Conservation (phyloP, 2,329 filamentous ascomycete genomes). For the Ophiobolus disseminans region DNA sequence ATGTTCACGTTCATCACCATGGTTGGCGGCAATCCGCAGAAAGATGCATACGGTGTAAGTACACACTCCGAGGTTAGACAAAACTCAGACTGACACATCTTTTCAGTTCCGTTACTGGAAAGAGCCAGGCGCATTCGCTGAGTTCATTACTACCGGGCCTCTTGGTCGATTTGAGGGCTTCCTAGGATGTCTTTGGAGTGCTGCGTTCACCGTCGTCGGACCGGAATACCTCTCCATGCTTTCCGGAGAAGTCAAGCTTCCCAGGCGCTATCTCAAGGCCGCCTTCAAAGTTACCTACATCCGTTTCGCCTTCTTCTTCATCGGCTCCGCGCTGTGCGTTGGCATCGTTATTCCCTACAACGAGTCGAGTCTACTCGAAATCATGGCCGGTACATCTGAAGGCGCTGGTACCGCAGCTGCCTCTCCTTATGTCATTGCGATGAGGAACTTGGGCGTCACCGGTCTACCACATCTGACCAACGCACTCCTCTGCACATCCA, state of each 20-base stretch:
- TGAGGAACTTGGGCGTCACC: conserved; percentile 55
- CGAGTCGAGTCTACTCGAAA: conserved; percentile 72
- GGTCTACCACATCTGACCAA: conserved; percentile 65
- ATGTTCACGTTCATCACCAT: conserved; percentile 52
- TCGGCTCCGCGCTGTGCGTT: conserved; percentile 49
- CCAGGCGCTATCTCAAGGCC: conserved; percentile 48
- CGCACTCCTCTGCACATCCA: conserved; percentile 58
- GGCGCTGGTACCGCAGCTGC: conserved; percentile 57
- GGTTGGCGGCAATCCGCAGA: conserved; percentile 51
- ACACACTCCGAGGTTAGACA: not conserved
- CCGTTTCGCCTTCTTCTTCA: conserved; percentile 53
- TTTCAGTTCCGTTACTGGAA: conserved; percentile 51
- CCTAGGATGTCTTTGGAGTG: conserved; percentile 39
- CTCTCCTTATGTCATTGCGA: conserved; percentile 67
- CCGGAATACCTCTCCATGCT: conserved; percentile 56
- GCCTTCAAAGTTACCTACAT: conserved; percentile 53
- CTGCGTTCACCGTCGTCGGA: conserved; percentile 52
- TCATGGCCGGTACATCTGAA: conserved; percentile 23
- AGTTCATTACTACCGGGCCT: conserved; percentile 30
- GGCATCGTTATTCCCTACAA: conserved; percentile 65
- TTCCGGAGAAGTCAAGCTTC: conserved; percentile 52
- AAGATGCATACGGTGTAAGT: conserved; percentile 40
- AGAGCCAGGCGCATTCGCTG: conserved; percentile 39
- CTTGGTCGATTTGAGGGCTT: conserved; percentile 40
- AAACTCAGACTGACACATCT: not conserved